Percentiles rank a stretch among this genome's conserved stretches.
phyloP scores from a whole-genome alignment of 176 grass and related monocot genomes.

The Dactylis glomerata region DNA sequence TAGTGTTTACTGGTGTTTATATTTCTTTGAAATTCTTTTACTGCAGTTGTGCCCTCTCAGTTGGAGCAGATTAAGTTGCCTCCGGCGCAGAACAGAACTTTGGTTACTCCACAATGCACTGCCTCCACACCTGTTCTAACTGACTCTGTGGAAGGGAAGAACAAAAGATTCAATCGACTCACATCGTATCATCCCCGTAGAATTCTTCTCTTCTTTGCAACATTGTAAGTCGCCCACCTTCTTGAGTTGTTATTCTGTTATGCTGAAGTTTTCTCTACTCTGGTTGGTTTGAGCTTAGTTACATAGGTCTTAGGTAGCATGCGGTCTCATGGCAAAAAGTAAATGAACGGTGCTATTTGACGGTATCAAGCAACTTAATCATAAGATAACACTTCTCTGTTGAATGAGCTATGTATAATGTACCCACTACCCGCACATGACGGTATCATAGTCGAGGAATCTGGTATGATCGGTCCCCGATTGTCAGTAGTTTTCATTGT shows the following conservation, averaged over 20 bases:
- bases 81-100: constrained; percentile 47
- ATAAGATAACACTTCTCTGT: no score
- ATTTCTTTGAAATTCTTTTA: neutral
- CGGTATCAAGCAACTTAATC: neutral
- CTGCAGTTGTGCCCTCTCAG: constrained; percentile 68
- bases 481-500: neutral
- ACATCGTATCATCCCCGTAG: constrained; percentile 55
- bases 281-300: neutral
- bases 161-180: constrained; percentile 61
- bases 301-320: neutral
- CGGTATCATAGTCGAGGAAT: neutral
- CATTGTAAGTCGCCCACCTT: constrained; percentile 50
- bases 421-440: no score
- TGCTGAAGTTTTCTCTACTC: neutral
- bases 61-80: constrained; percentile 72
- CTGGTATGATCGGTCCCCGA: neutral
- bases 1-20: neutral
- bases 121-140: constrained; percentile 44
- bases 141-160: constrained; percentile 61
- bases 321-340: neutral
- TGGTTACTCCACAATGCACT: constrained; percentile 38
- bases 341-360: neutral
- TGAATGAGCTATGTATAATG: neutral
- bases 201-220: constrained; percentile 88
- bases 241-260: neutral